Percentiles rank a stretch among this genome's conserved stretches.
phyloP scores from a whole-genome alignment of 1,139 yeast genomes.

The Kurtzmaniella quercitrusa region DNA sequence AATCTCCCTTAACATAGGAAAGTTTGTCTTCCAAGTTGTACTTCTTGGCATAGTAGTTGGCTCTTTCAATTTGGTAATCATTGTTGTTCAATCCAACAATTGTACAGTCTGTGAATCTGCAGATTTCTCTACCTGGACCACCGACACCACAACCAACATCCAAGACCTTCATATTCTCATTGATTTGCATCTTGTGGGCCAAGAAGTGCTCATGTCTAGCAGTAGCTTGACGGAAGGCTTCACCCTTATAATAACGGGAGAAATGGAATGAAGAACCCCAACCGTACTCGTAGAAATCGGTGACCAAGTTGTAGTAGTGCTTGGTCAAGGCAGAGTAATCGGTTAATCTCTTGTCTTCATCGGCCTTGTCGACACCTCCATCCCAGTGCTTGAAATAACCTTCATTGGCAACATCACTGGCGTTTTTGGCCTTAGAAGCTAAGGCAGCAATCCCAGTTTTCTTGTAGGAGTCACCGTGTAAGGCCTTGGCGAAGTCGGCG shows the following conservation, averaged over 20 bases:
- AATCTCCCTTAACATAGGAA: conserved; percentile 92
- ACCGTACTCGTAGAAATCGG: conserved; percentile 96
- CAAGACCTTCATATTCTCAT: conserved; percentile 78
- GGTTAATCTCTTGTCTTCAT: conserved; percentile 68
- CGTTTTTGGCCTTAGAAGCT: conserved; percentile 68
- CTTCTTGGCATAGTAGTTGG: conserved; percentile 71
- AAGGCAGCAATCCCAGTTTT: conserved; percentile 75
- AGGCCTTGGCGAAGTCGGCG: conserved; percentile 70
- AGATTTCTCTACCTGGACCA: conserved; percentile 97
- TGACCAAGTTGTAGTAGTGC: conserved; percentile 93
- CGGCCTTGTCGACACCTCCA: conserved; percentile 73
- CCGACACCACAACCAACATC: conserved; percentile 99
- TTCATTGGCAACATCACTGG: conserved; percentile 77
- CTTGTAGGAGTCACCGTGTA: conserved; percentile 75
- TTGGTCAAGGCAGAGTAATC: conserved; percentile 90
- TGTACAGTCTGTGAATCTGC: conserved; percentile 83
- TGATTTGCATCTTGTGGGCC: conserved; percentile 80
- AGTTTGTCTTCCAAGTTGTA: conserved; percentile 68
- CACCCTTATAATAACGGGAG: conserved; percentile 89
- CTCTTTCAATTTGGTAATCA: conserved; percentile 95
- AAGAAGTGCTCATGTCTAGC: conserved; percentile 97
- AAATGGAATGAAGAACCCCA: conserved; percentile 99
- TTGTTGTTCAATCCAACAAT: conserved; percentile 93
- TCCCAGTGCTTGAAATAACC: conserved; percentile 98
- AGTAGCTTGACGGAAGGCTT: conserved; percentile 88